Evolutionary conservation across 2,329 filamentous ascomycete species (phyloP), one percentile per base, ranked within the genome.

Genomic region (Colletotrichum acutatum): DNA sequence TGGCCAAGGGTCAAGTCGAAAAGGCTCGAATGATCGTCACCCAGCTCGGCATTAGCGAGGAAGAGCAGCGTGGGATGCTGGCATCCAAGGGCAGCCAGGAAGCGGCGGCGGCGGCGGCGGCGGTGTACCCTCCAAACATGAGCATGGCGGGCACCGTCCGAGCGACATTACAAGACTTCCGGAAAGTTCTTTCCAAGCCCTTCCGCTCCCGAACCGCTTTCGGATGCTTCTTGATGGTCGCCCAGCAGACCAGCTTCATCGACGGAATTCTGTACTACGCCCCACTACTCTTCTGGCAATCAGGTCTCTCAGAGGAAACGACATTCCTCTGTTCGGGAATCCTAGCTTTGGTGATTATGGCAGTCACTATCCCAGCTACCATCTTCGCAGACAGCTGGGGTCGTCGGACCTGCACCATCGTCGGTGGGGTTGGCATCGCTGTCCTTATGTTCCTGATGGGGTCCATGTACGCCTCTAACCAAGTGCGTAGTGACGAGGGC

Each of bases 221-320:
- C n/a, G 90, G 85, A 1, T 85, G 88, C 6, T 91, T 91, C 71
- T 79, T 92, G 32, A 85, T 92, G 83, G 86, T 30, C 2, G 19
- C 24, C 5, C 87, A 90, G 70, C 90, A 92, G 64, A 82, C 91
- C 11, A 86, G 83, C 28, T 89, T 90, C 0, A 91, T 92, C 53
- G 90, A 92, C 53, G 90, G 89, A 0, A 86, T 91, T 0, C 81
- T 91, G 4, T 91, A 90, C 74, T 92, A 92, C 70, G 88, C 90
- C 0, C 90, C 90, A 0, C 81, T 88, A 0, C 79, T 92, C 0
- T 92, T 92, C 75, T 82, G 85, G 32, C 88, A 90, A 68, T 89
- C 90, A 0, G 90, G 90, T 0, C 83, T 92, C 11, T 87, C 86
- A 1, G 83, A 86, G 9, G 83, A 86, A 69, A 85, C 87, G 1